Conservation (phyloP, 2,329 filamentous ascomycete species). For the Pseudogymnoascus verrucosus region DNA sequence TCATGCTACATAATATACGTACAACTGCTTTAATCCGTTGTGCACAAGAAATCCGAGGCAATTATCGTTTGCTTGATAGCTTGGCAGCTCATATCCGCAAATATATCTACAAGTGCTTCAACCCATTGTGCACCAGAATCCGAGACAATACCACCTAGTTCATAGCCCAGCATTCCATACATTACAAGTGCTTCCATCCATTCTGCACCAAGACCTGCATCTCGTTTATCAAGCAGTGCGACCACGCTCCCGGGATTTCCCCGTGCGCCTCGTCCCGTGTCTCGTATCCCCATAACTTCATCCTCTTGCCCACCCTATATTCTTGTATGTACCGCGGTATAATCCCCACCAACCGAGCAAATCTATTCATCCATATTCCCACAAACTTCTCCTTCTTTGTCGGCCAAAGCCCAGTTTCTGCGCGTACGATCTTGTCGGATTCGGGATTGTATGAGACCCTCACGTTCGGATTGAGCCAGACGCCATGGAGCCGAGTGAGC, state of each 20-base stretch:
- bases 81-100: background rate
- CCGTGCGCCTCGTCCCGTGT: constrained; percentile 29
- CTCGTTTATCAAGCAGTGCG: constrained; percentile 50
- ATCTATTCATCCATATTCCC: constrained; percentile 52
- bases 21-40: constrained; percentile 29
- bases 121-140: background rate
- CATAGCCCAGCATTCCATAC: background rate
- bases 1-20: background rate
- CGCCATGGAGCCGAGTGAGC: constrained; percentile 34
- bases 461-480: constrained; percentile 63
- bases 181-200: constrained; percentile 44
- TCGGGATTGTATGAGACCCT: constrained; percentile 54
- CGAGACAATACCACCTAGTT: background rate
- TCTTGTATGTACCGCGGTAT: constrained; percentile 24
- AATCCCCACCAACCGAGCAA: constrained; percentile 38
- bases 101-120: constrained; percentile 29
- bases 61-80: background rate
- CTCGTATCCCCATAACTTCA: constrained; percentile 20
- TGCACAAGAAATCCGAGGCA: constrained; percentile 1
- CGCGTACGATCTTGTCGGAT: constrained; percentile 45
- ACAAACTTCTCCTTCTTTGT: constrained; percentile 35
- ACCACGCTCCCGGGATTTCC: constrained; percentile 37
- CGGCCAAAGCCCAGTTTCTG: constrained; percentile 21
- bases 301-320: constrained; percentile 17
- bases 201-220: constrained; percentile 51